phyloP scores from a whole-genome alignment of 805 yeast species.

The Cyberlindnera veronae region DNA sequence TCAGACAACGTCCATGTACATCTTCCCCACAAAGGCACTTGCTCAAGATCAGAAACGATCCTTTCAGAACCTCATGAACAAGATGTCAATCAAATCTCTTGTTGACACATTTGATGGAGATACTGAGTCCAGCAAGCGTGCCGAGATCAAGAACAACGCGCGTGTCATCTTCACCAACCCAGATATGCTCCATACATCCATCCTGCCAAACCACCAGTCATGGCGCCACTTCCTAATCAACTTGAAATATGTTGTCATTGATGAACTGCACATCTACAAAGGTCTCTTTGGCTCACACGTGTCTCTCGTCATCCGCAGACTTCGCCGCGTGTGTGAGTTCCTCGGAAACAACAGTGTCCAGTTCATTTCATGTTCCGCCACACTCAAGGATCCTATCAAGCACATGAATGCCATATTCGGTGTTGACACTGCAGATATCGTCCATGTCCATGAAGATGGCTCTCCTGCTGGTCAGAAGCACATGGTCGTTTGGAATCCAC shows the following conservation, averaged over 20 bases:
- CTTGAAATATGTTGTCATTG: constrained; percentile 72
- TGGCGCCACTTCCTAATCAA: constrained; percentile 71
- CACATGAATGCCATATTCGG: constrained; percentile 81
- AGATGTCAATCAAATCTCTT: constrained; percentile 46
- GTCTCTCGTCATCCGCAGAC: constrained; percentile 74
- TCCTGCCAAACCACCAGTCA: constrained; percentile 69
- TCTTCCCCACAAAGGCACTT: constrained; percentile 95
- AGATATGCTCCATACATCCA: constrained; percentile 83
- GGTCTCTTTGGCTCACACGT: constrained; percentile 95
- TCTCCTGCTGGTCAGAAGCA: constrained; percentile 81
- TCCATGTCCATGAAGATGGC: constrained; percentile 74
- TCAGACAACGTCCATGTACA: constrained; percentile 67
- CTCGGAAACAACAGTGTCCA: constrained; percentile 52
- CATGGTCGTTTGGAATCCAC: constrained; percentile 83
- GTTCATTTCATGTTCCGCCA: constrained; percentile 92
- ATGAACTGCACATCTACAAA: constrained; percentile 81
- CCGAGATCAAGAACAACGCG: constrained; percentile 54
- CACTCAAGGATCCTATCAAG: constrained; percentile 66
- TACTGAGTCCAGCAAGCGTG: constrained; percentile 59
- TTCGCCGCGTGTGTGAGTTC: constrained; percentile 58
- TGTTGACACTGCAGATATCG: constrained; percentile 46
- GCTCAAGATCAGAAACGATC: constrained; percentile 95
- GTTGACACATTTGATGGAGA: constrained; percentile 94
- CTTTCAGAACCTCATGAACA: constrained; percentile 52
- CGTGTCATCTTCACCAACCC: constrained; percentile 92